Base-by-base conservation (phyloP, 2,329 filamentous ascomycete species). In the Calonectria pteridis region DNA sequence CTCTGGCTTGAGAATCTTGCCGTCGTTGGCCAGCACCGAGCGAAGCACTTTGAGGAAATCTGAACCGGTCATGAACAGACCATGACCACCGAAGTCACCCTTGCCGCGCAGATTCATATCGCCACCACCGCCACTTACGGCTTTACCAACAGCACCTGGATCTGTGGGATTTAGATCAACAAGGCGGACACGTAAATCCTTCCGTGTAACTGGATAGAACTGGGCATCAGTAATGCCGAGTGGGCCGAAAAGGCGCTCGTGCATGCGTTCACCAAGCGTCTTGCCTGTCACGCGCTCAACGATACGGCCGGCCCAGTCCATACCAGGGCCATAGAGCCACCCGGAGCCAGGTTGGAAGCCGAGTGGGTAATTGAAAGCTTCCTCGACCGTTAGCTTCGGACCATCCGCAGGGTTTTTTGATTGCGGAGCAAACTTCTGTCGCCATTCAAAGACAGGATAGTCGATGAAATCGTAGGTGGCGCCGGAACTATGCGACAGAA, bases 241-340 rank as follows among this genome's bases (percentile, higher is more conserved):
- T 2, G 87, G 87, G 0, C 79, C 79, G 74, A 88, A 74, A 23
- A 90, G 86, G 59, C 86, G 82, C 67, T 85, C 75, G 14, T 86
- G 81, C 76, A 90, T 84, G 62, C 84, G 85, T 2, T 86, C 84
- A 3, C 86, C 83, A 3, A 91, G 80, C 0, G 83, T 84, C 11
- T 77, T 67, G 0, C 85, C 85, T 0, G 88, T 88, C 0, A 88
- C 77, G 0, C 85, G 82, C 76, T 91, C 89, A 1, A 91, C 83
- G 0, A 91, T 81, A 0, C 85, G 83, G 3, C 90, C 89, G 0
- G 86, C 87, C 89, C 88, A 91, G 81, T 91, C 90, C 1, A 88
- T 78, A 1, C 86, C 84, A 1, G 84, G 76, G 0, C 88, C 86
- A 73, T 91, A 91, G 74, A 84, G 83, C 89, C 89, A 91, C 4